A percentile compares a stretch with the other conserved stretches of the same genome.
Evolutionary conservation across 2,329 filamentous ascomycete species (phyloP).

Genomic region (Botrytis pseudocinerea): DNA sequence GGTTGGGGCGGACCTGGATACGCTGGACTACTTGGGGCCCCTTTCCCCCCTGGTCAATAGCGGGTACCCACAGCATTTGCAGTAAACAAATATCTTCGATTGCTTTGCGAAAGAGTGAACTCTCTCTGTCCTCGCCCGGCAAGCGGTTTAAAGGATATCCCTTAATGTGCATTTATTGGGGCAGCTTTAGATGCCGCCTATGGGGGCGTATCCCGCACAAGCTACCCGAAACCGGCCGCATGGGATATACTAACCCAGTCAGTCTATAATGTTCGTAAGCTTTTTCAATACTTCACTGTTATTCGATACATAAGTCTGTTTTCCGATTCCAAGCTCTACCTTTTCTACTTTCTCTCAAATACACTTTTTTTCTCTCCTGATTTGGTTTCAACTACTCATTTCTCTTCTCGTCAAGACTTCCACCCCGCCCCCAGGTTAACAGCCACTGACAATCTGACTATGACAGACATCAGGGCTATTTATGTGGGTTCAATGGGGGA

Average conservation of each 20-base stretch:
- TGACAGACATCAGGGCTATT: neutral
- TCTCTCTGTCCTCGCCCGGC: neutral
- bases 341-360: neutral
- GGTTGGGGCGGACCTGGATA: neutral
- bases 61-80: neutral
- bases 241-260: neutral
- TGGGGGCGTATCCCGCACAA: neutral
- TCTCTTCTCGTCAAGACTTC: neutral
- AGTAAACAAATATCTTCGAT: neutral
- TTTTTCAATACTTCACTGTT: neutral
- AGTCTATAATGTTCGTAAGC: neutral
- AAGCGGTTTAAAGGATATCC: neutral
- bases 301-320: neutral
- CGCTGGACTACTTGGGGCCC: neutral
- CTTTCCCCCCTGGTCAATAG: neutral
- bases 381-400: neutral
- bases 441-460: neutral
- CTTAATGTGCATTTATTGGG: neutral
- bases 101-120: neutral
- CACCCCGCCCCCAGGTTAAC: neutral
- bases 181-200: neutral
- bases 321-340: neutral
- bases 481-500: neutral
- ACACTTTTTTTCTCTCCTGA: neutral
- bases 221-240: neutral